A percentile compares a stretch with the other conserved stretches of the same genome.
These are phyloP conservation scores for Saturnispora hagleri DNA, from an alignment of 805 yeast genomes.

Conservation along the genomic window DNA sequence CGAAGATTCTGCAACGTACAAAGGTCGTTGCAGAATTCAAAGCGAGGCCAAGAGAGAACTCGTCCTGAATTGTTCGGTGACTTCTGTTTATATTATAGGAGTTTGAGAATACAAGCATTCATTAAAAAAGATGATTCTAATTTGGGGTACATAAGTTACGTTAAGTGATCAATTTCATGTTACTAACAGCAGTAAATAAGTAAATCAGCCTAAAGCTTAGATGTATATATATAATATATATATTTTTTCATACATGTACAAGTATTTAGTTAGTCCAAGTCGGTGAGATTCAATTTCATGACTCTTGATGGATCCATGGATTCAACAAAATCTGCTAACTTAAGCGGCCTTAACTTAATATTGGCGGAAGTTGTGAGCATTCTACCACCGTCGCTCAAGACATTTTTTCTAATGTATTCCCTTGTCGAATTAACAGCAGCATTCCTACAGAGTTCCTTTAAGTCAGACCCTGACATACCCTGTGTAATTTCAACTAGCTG, in stretches of 20 bases:
- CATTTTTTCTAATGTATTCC: slow-evolving; percentile 62
- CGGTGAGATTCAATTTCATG: slow-evolving; percentile 10
- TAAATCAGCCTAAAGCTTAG: background rate
- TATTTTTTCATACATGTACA: background rate
- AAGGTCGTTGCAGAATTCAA: slow-evolving; percentile 38
- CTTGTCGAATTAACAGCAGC: slow-evolving; percentile 88
- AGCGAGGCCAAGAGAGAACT: slow-evolving; percentile 36
- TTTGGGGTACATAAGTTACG: slow-evolving; percentile 9
- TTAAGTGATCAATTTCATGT: no score
- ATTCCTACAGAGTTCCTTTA: slow-evolving; percentile 84
- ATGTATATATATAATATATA: background rate
- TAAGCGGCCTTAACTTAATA: slow-evolving; percentile 51
- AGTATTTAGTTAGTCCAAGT: slow-evolving; percentile 8
- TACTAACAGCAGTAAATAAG: background rate
- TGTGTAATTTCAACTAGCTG: slow-evolving; percentile 53
- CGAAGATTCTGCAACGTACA: slow-evolving; percentile 37
- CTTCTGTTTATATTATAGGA: background rate
- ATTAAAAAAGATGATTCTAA: background rate
- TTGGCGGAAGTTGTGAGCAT: slow-evolving; percentile 27
- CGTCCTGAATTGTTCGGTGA: slow-evolving; percentile 9
- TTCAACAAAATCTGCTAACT: slow-evolving; percentile 52
- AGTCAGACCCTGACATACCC: slow-evolving; percentile 84
- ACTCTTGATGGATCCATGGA: slow-evolving; percentile 20
- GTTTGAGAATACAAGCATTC: background rate
- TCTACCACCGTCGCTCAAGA: slow-evolving; percentile 29